Evolutionary conservation across 169 alveolate species (phyloP).

Genomic region (Plasmodium fragile): DNA sequence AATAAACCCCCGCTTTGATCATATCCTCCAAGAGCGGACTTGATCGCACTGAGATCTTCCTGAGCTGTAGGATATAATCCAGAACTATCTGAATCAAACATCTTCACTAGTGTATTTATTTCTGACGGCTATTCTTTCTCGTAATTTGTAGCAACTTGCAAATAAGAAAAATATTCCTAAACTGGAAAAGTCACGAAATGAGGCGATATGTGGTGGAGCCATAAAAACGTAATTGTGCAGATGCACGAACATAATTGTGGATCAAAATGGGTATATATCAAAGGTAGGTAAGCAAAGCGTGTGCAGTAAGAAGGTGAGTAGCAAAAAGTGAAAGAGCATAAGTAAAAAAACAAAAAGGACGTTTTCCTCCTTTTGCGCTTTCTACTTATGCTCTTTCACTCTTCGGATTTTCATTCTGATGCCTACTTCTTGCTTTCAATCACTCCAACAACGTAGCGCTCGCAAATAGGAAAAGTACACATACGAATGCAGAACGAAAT

Average conservation of each 20-base stretch:
- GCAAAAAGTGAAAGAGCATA: neutral
- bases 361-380: neutral
- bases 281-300: neutral
- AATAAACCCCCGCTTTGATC: neutral
- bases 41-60: neutral
- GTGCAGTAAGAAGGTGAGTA: neutral
- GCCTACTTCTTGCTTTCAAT: neutral
- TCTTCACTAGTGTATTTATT: neutral
- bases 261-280: neutral
- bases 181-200: neutral
- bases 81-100: neutral
- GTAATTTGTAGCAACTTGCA: neutral
- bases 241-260: neutral
- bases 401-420: no score
- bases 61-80: neutral
- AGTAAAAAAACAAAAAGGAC: neutral
- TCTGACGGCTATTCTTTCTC: neutral
- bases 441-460: neutral
- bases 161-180: neutral
- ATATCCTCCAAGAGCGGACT: constrained; percentile 2
- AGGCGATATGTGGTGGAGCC: neutral
- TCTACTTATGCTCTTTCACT: neutral
- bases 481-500: neutral
- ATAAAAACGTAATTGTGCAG: neutral
- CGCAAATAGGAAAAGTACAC: neutral